These are phyloP conservation scores for Vicia faba DNA, from an alignment of 306 rosid species.

Conservation along the genomic window DNA sequence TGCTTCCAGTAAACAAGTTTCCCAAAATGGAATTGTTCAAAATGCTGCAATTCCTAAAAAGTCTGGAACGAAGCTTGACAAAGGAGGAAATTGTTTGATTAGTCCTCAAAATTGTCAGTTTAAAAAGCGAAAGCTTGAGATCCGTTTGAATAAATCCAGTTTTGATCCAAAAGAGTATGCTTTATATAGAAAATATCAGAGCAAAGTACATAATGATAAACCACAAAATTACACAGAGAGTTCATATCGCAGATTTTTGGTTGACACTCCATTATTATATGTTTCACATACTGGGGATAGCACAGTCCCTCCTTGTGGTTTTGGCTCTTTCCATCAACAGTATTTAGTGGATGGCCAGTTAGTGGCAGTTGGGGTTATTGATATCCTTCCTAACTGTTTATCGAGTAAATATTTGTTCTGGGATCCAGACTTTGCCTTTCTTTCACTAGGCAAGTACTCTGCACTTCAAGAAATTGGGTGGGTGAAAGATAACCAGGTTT, in stretches of 20 bases:
- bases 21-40: slow-evolving; percentile 44
- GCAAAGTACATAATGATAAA: slow-evolving; percentile 76
- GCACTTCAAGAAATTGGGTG: slow-evolving; percentile 86
- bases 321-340: slow-evolving; percentile 98
- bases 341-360: slow-evolving; percentile 79
- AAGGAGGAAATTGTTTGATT: slow-evolving; percentile 44
- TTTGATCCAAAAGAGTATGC: slow-evolving; percentile 82
- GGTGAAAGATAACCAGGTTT: slow-evolving; percentile 82
- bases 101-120: slow-evolving; percentile 39
- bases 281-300: slow-evolving; percentile 72
- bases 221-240: slow-evolving; percentile 64
- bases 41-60: slow-evolving; percentile 40
- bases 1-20: slow-evolving; percentile 53
- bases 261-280: slow-evolving; percentile 73
- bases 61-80: slow-evolving; percentile 41
- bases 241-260: slow-evolving; percentile 76
- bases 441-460: slow-evolving; percentile 93
- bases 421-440: slow-evolving; percentile 96
- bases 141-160: slow-evolving; percentile 72
- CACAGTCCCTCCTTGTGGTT: slow-evolving; percentile 81
- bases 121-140: slow-evolving; percentile 67
- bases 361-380: slow-evolving; percentile 95
- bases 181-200: slow-evolving; percentile 72
- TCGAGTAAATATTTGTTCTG: slow-evolving; percentile 96
- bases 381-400: slow-evolving; percentile 89